These are phyloP conservation scores for Penicillium steckii DNA, from an alignment of 495 filamentous ascomycete species.

Conservation along the genomic window DNA sequence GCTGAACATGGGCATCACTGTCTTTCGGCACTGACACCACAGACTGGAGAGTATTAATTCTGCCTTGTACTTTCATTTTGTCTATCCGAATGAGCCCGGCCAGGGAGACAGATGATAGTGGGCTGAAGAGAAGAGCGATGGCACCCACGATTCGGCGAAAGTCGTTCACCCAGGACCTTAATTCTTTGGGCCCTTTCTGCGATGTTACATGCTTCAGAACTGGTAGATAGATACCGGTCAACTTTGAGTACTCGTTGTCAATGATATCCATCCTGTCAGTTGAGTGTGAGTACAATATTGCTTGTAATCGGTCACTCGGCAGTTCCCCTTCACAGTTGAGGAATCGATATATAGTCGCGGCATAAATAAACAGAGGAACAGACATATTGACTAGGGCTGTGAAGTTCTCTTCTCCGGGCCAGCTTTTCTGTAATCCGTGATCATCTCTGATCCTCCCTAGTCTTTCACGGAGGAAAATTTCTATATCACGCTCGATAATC, in stretches of 20 bases:
- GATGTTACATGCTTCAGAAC: no score
- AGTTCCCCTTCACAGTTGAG: no score
- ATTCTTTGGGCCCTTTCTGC: no score
- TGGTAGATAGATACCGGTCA: no score
- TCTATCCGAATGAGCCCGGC: neutral
- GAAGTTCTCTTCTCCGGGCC: conserved; percentile 33
- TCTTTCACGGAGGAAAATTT: conserved; percentile 15
- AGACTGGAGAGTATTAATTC: conserved; percentile 16
- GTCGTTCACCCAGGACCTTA: no score
- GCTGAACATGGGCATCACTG: conserved; percentile 7
- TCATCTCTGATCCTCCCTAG: conserved; percentile 16
- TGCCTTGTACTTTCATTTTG: conserved; percentile 3
- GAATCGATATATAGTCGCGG: conserved; percentile 27
- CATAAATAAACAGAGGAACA: conserved; percentile 32
- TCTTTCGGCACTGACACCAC: conserved; percentile 25
- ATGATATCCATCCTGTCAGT: no score
- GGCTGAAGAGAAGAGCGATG: no score
- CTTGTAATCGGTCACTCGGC: no score
- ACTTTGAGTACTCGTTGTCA: no score
- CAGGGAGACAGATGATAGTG: conserved; percentile 7
- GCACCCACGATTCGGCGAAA: no score
- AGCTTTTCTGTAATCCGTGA: conserved; percentile 16
- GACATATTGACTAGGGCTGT: conserved; percentile 9
- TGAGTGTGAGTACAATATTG: conserved; percentile 21
- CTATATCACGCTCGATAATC: conserved; percentile 25